Percentiles rank a stretch among this genome's conserved stretches.
Evolutionary conservation across 2,329 filamentous ascomycete species (phyloP).

Genomic region (Grosmannia serpens): DNA sequence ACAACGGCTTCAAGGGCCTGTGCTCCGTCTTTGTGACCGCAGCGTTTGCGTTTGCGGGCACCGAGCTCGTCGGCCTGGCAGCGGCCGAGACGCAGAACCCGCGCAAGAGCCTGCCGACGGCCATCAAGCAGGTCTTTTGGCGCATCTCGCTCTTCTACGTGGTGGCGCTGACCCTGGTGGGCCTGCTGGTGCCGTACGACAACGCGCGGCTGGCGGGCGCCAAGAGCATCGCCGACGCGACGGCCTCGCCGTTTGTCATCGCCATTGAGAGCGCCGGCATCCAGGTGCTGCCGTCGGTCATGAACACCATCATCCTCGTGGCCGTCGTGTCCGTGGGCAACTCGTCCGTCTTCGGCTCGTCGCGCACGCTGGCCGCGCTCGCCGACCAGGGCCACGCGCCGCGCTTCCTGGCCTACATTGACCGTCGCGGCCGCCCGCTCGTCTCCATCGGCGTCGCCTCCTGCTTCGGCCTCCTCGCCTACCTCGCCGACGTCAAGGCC

Average conservation of each 20-base stretch:
- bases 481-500: slow-evolving; percentile 54
- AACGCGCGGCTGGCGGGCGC: slow-evolving; percentile 51
- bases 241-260: slow-evolving; percentile 85
- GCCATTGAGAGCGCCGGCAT: slow-evolving; percentile 81
- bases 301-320: slow-evolving; percentile 92
- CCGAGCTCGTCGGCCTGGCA: slow-evolving; percentile 63
- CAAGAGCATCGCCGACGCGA: slow-evolving; percentile 49
- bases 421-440: slow-evolving; percentile 69
- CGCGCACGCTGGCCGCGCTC: slow-evolving; percentile 77
- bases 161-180: slow-evolving; percentile 67
- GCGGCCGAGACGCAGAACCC: slow-evolving; percentile 63
- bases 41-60: slow-evolving; percentile 62
- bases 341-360: slow-evolving; percentile 83
- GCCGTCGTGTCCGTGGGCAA: slow-evolving; percentile 87
- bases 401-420: slow-evolving; percentile 65
- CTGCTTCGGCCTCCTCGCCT: slow-evolving; percentile 60
- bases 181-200: slow-evolving; percentile 67
- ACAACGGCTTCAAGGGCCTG: slow-evolving; percentile 67
- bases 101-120: slow-evolving; percentile 62
- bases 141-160: slow-evolving; percentile 73
- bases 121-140: slow-evolving; percentile 69
- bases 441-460: slow-evolving; percentile 60
- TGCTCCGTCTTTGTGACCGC: slow-evolving; percentile 63
- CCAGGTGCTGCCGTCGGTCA: slow-evolving; percentile 67
- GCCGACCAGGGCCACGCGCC: slow-evolving; percentile 82